phyloP scores from a whole-genome alignment of 768 basidiomycete genomes.

The Lentinula aciculospora region DNA sequence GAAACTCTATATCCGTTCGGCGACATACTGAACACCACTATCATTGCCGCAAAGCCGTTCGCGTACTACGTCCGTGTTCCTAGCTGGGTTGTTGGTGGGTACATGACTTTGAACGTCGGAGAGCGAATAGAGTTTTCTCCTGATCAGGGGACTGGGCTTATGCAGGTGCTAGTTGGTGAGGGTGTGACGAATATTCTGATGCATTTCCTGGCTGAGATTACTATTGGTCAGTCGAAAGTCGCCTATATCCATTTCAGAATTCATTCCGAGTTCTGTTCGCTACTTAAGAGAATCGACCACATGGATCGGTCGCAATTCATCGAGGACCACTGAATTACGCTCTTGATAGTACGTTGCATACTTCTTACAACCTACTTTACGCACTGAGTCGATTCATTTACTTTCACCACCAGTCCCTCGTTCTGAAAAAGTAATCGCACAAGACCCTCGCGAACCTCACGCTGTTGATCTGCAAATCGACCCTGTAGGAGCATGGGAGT shows the following conservation, averaged over 20 bases:
- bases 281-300: conserved; percentile 38
- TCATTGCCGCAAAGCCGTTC: conserved; percentile 35
- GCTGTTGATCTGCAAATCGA: conserved; percentile 48
- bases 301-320: conserved; percentile 47
- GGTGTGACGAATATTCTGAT: conserved; percentile 40
- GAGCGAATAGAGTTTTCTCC: conserved; percentile 24
- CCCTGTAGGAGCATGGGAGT: conserved; percentile 43
- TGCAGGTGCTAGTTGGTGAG: conserved; percentile 29
- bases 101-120: conserved; percentile 31
- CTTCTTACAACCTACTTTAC: not conserved
- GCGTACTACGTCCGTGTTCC: conserved; percentile 45
- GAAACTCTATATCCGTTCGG: conserved; percentile 49
- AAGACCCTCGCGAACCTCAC: conserved; percentile 35
- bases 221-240: conserved; percentile 27
- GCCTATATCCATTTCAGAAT: not conserved
- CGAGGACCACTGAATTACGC: conserved; percentile 52
- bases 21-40: conserved; percentile 38
- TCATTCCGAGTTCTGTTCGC: not conserved
- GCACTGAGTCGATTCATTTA: too few relatives aligned
- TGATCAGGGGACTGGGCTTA: conserved; percentile 36
- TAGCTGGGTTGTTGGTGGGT: conserved; percentile 42
- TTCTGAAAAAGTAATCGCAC: conserved; percentile 28
- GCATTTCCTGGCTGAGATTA: conserved; percentile 41
- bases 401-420: conserved; percentile 27
- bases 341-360: conserved; percentile 35